These are phyloP conservation scores for Ogataea populi-albae DNA, from an alignment of 805 yeast species.

Conservation along the genomic window DNA sequence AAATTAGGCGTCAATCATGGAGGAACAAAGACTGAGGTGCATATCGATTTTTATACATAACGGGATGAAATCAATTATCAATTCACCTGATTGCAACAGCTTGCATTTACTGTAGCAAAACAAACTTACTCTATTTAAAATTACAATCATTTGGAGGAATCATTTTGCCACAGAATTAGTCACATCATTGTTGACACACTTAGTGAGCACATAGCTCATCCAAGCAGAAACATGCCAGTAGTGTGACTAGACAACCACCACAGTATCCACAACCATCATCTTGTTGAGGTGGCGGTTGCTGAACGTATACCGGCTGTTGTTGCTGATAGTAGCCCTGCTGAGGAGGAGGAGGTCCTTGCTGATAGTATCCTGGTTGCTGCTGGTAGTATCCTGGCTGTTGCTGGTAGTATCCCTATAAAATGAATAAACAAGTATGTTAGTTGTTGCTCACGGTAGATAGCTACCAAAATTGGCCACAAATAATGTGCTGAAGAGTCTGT, in stretches of 20 bases:
- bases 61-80: too few species aligned
- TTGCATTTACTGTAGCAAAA: too few species aligned
- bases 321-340: constrained; percentile 21
- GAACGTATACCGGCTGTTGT: constrained; percentile 25
- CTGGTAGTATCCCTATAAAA: constrained; percentile 21
- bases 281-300: constrained; percentile 20
- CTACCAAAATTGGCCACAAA: too few species aligned
- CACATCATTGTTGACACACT: too few species aligned
- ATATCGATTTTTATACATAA: too few species aligned
- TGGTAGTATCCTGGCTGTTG: constrained; percentile 13
- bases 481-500: too few species aligned
- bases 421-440: constrained; percentile 3
- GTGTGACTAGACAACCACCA: constrained; percentile 20
- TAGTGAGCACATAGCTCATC: constrained; percentile 15
- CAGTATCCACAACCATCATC: constrained; percentile 20
- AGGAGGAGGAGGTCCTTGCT: constrained; percentile 8
- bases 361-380: constrained; percentile 17
- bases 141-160: too few species aligned
- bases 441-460: neutral
- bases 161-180: too few species aligned
- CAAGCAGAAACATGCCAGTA: constrained; percentile 22
- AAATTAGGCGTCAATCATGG: too few species aligned
- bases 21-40: too few species aligned
- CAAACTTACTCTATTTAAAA: too few species aligned
- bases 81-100: too few species aligned